Base-by-base conservation (phyloP, 129 eudicot genomes). In the Arctium lappa region DNA sequence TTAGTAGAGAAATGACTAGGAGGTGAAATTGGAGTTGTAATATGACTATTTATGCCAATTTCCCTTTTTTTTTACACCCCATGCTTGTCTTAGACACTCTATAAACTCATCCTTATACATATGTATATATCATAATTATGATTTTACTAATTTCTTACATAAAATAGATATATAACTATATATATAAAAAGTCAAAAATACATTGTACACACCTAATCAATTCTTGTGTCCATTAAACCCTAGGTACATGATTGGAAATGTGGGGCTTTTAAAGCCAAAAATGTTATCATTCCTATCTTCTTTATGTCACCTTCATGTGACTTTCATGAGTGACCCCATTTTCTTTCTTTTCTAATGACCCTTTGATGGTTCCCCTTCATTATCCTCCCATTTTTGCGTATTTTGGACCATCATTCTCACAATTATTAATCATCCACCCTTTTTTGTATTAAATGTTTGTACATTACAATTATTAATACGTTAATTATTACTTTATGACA, bases 301-400 rank as follows among this genome's bases (percentile, higher is more conserved):
- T 84, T 78, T 73, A 79, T 79, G 76, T 84, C 87, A 75, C 63
- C 63, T 84, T 79, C 84, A 84, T 84, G 87, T 84, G 86, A 78
- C 86, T 40, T 84, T 84, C 87, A 84, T 84, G 76, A 84, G 87
- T 84, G 87, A 84, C 87, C 84, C 87, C 87, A 84, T 84, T 84
- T 76, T 70, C 82, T 70, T 79, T 73, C 80, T 84, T 79, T 79
- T 74, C 74, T 50, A 70, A 70, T 38, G 77, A 83, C 82, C 82
- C 86, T 70, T 83, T 44, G 77, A 83, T 83, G 83, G 83, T 78
- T 22, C 74, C 60, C 86, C 86, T 84, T 72, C 86, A 62, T 73
- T 78, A 75, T 82, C 76, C 85, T 46, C 69, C 80, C 30, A 82
- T 66, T 66, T 75, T 78, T 31, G 62, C 34, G 50, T n/a, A 31